Percentiles rank a stretch among this genome's conserved stretches.
Evolutionary conservation across 2,329 filamentous ascomycete species (phyloP).

Genomic region (Xylaria multiplex): DNA sequence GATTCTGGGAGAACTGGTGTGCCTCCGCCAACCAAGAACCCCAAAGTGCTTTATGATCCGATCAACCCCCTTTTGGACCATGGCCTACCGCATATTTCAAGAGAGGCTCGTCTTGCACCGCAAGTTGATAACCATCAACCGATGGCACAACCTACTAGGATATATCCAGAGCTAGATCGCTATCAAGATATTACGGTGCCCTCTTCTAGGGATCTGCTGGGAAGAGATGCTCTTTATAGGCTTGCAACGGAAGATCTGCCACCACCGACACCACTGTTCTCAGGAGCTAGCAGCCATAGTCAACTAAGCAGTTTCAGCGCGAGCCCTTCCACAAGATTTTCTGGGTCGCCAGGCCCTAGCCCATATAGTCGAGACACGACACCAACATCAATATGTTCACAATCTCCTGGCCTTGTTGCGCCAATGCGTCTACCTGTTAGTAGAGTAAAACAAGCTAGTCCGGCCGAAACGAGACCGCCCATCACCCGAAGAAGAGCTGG

Average conservation of each 20-base stretch:
- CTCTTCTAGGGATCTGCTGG: constrained; percentile 48
- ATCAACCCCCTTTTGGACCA: constrained; percentile 54
- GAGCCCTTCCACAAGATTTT: constrained; percentile 80
- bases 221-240: constrained; percentile 63
- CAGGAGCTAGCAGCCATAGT: constrained; percentile 63
- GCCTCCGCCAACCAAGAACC: constrained; percentile 56
- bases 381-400: constrained; percentile 80
- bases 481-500: constrained; percentile 67
- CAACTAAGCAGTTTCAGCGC: constrained; percentile 69
- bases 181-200: constrained; percentile 62
- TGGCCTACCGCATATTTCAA: constrained; percentile 56
- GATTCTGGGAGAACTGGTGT: constrained; percentile 54
- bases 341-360: constrained; percentile 74
- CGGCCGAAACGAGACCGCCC: constrained; percentile 66
- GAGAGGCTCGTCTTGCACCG: constrained; percentile 56
- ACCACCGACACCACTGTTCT: constrained; percentile 74
- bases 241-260: constrained; percentile 72
- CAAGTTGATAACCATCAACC: constrained; percentile 54
- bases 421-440: constrained; percentile 58
- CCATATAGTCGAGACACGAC: constrained; percentile 81
- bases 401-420: constrained; percentile 71
- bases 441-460: constrained; percentile 65
- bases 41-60: constrained; percentile 52
- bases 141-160: constrained; percentile 55
- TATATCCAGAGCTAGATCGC: constrained; percentile 70